Base-by-base conservation (phyloP, 345 rosid species). In the Boechera stricta region DNA sequence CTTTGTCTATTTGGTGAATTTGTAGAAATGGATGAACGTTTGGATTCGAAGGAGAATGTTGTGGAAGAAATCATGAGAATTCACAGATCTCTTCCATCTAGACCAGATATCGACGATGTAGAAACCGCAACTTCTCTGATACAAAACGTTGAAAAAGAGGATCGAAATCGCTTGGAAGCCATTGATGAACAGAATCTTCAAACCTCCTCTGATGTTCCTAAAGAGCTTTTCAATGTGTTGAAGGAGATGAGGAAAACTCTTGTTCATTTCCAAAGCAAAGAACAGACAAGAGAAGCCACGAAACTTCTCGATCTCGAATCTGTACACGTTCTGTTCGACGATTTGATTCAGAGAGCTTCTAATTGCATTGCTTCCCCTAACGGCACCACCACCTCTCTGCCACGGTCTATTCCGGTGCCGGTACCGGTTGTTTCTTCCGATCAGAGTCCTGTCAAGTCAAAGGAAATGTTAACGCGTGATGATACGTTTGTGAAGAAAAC, bases 41-140 rank as follows among this genome's bases (percentile, higher is more conserved):
- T 82, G 74, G 84, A 77, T 64, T 82, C 97, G 3, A 79, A 73
- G 2, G 87, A 92, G 7, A 76, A 73, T 24, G 90, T 82, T 36
- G 97, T 88, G 73, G 93, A 83, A 69, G 99, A 88, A 84, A 89
- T 95, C 78, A 95, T 88, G 98, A 86, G 82, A 33, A 83, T 91
- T 44, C 99, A 91, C 13, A 89, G 90, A 87, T 91, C 94, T 49
- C 82, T 95, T 61, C 97, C 98, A 1, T 12, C 67, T 5, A 81
- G 99, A 38, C 97, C 98, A 0, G 88, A 84, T 1, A 78, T 95
- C 26, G 99, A 95, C 6, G 97, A 92, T 35, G 85, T 88, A 1
- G 94, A 92, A 71, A 97, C 94, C 0, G 98, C 98, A 6, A 83
- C 59, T 71, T 71, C 79, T 24, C 48, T 95, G 78, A 86, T 92